Base-by-base conservation (phyloP, 2,329 filamentous ascomycete species). In the Neocucurbitaria cava region DNA sequence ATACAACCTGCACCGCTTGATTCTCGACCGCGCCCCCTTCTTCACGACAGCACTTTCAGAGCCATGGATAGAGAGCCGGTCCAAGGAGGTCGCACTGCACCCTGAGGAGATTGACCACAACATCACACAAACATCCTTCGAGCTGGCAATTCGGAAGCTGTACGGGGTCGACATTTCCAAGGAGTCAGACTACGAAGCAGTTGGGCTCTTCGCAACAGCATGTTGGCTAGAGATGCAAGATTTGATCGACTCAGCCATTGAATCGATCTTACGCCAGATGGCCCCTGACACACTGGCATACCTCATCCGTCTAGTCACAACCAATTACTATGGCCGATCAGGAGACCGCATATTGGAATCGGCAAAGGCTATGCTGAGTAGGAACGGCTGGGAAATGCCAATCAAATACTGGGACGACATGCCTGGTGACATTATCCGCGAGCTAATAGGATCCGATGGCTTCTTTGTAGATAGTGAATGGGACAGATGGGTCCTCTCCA, bases 151-250 rank as follows among this genome's bases (percentile, higher is more conserved):
- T 33, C 83, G 81, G 57, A 76, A 82, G 48, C 74, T 85, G 0
- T 85, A 85, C 67, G 83, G 83, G 9, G 80, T 78, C 6, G 75
- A 78, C 38, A 77, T 78, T 18, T 69, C 77, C 4, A 71, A 76
- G 20, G 82, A 84, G 54, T 81, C 83, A 57, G 81, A 84, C 48
- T 70, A 72, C 10, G 78, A 84, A 58, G 81, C 83, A n/a, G 72
- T 84, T 30, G 81, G 81, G 11, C 68, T 85, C 3, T 85, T 85
- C 61, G 82, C 83, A 0, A 83, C 82, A 3, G 82, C 79, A 15
- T 84, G 81, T 66, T 85, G 83, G 83, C 75, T 85, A 20, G 83
- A 85, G 58, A 85, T 85, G 81, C 78, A 82, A 40, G 82, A 85
- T 56, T 69, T 85, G 21, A 77, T 85, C 10, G 81, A 85, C 43